Evolutionary conservation across 345 rosid species (phyloP).

Genomic region (Eucalyptus marginata): DNA sequence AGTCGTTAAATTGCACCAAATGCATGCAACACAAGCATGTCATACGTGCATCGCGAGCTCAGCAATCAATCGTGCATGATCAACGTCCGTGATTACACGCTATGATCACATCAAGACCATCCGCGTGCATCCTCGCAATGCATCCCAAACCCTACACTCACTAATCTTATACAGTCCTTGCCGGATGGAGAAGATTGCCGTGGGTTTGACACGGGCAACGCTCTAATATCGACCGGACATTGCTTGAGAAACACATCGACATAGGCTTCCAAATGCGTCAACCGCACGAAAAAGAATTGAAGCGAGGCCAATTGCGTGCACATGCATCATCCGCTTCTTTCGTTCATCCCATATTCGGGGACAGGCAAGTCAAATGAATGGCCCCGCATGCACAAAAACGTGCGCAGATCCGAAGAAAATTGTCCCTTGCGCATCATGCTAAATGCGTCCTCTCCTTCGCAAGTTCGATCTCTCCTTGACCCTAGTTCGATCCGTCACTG

Average conservation of each 20-base stretch:
- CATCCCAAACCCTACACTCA: neutral
- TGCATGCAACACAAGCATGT: neutral
- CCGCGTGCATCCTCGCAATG: neutral
- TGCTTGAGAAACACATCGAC: neutral
- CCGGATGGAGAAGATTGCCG: neutral
- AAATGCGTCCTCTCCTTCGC: neutral
- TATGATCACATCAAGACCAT: neutral
- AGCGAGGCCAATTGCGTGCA: neutral
- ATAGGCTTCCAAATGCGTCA: neutral
- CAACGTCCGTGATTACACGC: fast-evolving
- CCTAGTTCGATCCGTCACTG: neutral
- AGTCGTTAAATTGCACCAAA: neutral
- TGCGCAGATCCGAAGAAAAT: neutral
- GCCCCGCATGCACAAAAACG: neutral
- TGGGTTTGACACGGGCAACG: neutral
- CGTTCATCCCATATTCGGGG: neutral
- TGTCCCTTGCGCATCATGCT: neutral
- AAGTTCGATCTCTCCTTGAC: neutral
- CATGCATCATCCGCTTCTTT: neutral
- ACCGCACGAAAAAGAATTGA: neutral
- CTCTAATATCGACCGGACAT: neutral
- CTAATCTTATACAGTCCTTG: neutral
- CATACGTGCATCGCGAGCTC: neutral
- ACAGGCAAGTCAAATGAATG: neutral
- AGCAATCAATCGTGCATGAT: neutral